phyloP scores from a whole-genome alignment of 805 yeast species.

The Hanseniaspora vineae region DNA sequence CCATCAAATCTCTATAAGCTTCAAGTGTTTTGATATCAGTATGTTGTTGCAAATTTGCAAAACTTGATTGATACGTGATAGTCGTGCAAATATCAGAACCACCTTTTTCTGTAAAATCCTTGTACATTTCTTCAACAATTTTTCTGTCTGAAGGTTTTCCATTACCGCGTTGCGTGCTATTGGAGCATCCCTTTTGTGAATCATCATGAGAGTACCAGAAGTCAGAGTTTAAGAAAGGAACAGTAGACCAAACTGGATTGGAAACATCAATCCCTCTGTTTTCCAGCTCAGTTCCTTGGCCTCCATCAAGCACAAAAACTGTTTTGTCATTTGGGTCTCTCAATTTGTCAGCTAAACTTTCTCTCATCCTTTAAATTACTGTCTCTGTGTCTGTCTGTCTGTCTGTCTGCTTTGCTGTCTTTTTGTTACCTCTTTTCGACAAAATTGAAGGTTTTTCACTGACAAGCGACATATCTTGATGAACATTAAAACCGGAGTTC shows the following conservation, averaged over 20 bases:
- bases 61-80: slow-evolving; percentile 49
- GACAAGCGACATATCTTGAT: too few species aligned
- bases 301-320: slow-evolving; percentile 37
- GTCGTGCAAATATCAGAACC: slow-evolving; percentile 38
- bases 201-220: slow-evolving; percentile 10
- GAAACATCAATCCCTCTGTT: slow-evolving; percentile 31
- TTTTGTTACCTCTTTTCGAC: too few species aligned
- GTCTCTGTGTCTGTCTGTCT: too few species aligned
- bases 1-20: slow-evolving; percentile 13
- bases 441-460: too few species aligned
- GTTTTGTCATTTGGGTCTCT: slow-evolving; percentile 3
- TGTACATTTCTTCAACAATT: slow-evolving; percentile 34
- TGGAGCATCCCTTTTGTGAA: too few species aligned
- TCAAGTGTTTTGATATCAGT: slow-evolving; percentile 7
- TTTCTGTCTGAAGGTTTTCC: slow-evolving; percentile 24
- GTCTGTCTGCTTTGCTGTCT: too few species aligned
- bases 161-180: not conserved
- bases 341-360: not conserved
- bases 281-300: slow-evolving; percentile 52
- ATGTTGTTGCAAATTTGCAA: slow-evolving; percentile 16
- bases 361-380: not conserved
- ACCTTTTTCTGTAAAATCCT: slow-evolving; percentile 38
- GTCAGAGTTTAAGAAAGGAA: slow-evolving; percentile 24
- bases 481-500: too few species aligned
- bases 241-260: slow-evolving; percentile 50